These are phyloP conservation scores for Penicillium brasilianum DNA, from an alignment of 2,329 filamentous ascomycete species.

Conservation along the genomic window DNA sequence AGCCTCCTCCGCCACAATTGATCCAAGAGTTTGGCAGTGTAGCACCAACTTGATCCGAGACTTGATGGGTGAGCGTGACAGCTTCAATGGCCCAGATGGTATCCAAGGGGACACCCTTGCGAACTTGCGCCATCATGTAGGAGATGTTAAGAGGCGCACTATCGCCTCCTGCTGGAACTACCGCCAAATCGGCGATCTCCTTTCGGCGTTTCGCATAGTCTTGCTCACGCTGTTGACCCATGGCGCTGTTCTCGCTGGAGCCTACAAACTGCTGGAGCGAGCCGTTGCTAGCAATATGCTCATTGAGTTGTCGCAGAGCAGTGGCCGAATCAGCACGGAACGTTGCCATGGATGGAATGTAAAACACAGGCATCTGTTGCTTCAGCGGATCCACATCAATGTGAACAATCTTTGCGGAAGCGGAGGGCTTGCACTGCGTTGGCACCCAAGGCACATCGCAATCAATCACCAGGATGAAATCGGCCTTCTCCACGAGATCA, in stretches of 20 bases:
- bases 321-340: constrained; percentile 70
- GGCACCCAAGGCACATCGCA: constrained; percentile 94
- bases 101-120: constrained; percentile 62
- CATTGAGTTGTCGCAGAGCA: constrained; percentile 71
- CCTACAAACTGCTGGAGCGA: constrained; percentile 51
- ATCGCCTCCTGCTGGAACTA: constrained; percentile 57
- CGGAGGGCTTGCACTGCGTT: constrained; percentile 68
- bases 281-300: constrained; percentile 59
- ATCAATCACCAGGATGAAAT: constrained; percentile 83
- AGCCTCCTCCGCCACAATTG: constrained; percentile 79
- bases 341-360: constrained; percentile 68
- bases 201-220: constrained; percentile 65
- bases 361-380: constrained; percentile 75
- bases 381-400: constrained; percentile 71
- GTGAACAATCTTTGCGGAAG: constrained; percentile 65
- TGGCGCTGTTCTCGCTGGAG: constrained; percentile 48
- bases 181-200: constrained; percentile 61
- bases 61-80: constrained; percentile 71
- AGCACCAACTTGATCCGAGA: constrained; percentile 73
- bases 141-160: constrained; percentile 68
- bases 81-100: constrained; percentile 80
- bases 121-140: constrained; percentile 62
- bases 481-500: constrained; percentile 73
- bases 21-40: constrained; percentile 74
- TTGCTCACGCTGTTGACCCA: constrained; percentile 61